These are phyloP conservation scores for Lepiota venenata DNA, from an alignment of 768 basidiomycete species.

Conservation along the genomic window DNA sequence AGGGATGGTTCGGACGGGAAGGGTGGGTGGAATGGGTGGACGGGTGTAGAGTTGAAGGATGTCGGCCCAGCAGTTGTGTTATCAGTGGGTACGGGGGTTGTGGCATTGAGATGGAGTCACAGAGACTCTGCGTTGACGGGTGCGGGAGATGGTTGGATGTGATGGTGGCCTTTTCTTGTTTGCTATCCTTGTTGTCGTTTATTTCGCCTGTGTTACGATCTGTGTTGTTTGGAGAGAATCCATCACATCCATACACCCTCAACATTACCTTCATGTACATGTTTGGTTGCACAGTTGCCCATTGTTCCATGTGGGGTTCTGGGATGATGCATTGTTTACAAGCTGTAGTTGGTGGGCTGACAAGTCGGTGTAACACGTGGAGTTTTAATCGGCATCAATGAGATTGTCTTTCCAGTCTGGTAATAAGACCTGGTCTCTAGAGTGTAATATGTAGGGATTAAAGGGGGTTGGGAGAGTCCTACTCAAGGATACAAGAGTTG, in stretches of 20 bases:
- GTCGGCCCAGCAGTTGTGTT: background rate
- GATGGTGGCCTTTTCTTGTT: constrained; percentile 7
- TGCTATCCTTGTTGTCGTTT: constrained; percentile 9
- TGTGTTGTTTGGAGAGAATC: constrained; percentile 15
- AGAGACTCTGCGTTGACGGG: background rate
- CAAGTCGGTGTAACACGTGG: no score
- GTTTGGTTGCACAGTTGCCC: constrained; percentile 16
- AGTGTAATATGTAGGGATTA: no score
- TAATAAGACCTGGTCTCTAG: no score
- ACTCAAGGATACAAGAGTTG: constrained; percentile 15
- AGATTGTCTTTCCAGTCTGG: no score
- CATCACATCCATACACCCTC: constrained; percentile 17
- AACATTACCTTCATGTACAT: constrained; percentile 20
- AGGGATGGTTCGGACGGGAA: background rate
- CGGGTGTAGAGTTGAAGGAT: background rate
- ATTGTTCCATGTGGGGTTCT: background rate
- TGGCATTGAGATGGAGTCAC: no score
- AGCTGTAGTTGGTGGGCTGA: no score
- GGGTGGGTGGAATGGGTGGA: background rate
- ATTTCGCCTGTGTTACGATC: constrained; percentile 9
- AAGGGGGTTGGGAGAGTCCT: constrained; percentile 4
- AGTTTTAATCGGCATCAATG: no score
- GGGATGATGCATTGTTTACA: constrained; percentile 1
- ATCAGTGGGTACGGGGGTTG: no score
- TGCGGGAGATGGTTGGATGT: background rate